Evolutionary conservation across 2,329 filamentous ascomycete genomes (phyloP).

Genomic region (Pyrenophora teres): DNA sequence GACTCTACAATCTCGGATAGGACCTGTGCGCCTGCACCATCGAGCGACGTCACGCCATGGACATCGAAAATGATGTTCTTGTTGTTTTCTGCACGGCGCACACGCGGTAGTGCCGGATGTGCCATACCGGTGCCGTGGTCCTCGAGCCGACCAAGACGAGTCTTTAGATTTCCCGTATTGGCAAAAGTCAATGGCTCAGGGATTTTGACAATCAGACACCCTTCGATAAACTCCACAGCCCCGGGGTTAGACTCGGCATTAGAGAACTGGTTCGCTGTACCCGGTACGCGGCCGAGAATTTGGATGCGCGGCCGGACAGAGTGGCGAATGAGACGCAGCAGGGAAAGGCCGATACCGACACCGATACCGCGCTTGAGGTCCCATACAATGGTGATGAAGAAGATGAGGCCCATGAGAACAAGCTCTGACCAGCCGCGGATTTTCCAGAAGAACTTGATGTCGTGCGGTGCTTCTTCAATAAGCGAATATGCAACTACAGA

Average conservation of each 20-base stretch:
- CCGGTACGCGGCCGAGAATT: slow-evolving; percentile 87
- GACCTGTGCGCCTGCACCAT: slow-evolving; percentile 91
- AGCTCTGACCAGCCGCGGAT: slow-evolving; percentile 88
- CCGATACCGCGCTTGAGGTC: slow-evolving; percentile 92
- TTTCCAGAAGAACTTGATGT: slow-evolving; percentile 84
- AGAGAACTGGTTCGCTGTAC: slow-evolving; percentile 76
- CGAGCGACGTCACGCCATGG: slow-evolving; percentile 92
- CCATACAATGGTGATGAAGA: slow-evolving; percentile 91
- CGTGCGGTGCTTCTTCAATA: slow-evolving; percentile 92
- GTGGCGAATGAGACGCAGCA: slow-evolving; percentile 88
- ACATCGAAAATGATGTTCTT: slow-evolving; percentile 95
- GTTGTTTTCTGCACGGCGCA: slow-evolving; percentile 79
- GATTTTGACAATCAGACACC: slow-evolving; percentile 95
- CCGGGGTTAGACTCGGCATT: slow-evolving; percentile 78
- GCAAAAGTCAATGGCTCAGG: slow-evolving; percentile 96
- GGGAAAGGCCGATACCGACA: slow-evolving; percentile 86
- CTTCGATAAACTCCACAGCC: slow-evolving; percentile 84
- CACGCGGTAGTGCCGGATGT: slow-evolving; percentile 83
- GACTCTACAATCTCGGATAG: slow-evolving; percentile 83
- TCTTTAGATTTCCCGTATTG: slow-evolving; percentile 91
- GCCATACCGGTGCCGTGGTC: slow-evolving; percentile 84
- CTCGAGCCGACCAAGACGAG: slow-evolving; percentile 79
- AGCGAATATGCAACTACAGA: slow-evolving; percentile 93
- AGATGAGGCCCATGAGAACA: slow-evolving; percentile 85
- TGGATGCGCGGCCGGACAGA: slow-evolving; percentile 92